Evolutionary conservation across 371 early-diverging fungal species (phyloP), one percentile per base, ranked within the genome.

Genomic region (Rhizopus arrhizus): DNA sequence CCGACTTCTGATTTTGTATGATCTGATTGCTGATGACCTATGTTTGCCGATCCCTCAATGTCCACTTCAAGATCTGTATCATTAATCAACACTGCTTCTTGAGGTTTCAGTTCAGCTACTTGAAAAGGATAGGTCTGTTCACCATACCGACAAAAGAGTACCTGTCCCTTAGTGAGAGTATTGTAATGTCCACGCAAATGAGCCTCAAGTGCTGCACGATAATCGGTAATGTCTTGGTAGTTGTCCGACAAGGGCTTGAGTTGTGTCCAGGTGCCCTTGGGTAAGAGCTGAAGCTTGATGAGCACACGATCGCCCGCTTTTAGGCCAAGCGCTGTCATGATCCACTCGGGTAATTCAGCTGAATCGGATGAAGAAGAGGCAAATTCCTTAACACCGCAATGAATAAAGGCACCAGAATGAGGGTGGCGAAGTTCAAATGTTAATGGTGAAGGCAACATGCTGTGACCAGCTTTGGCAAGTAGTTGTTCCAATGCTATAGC

Each of bases 51-150:
- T 3, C 87, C 82, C 42, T 83, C 84, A 50, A 94, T 84, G 59
- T 94, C 93, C 8, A 94, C 89, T 36, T 89, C 89, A 12, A 95
- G 71, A 70, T 95, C 95, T 2, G 92, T 91, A 65, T 95, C 91
- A 4, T 92, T 86, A 6, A 86, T 81, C 41, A 80, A 87, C 10
- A 88, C 91, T 36, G 83, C 90, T 28, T 69, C 67, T 8, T 70
- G 74, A 0, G 93, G 92, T 68, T 88, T 83, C 8, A 93, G 70
- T 12, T 89, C 87, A 6, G 76, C 74, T 0, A 94, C 88, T 16
- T 85, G 64, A 58, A 93, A 93, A 4, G 71, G 69, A 64, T 85
- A 82, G 2, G 60, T 56, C 5, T 72, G 68, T 1, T 73, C 74
- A 4, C 84, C 88, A 35, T 88, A 86, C 0, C 81, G 76, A 31